A percentile compares a stretch with the other conserved stretches of the same genome.
phyloP scores from a whole-genome alignment of 345 rosid species.

The Melaleuca quinquenervia region DNA sequence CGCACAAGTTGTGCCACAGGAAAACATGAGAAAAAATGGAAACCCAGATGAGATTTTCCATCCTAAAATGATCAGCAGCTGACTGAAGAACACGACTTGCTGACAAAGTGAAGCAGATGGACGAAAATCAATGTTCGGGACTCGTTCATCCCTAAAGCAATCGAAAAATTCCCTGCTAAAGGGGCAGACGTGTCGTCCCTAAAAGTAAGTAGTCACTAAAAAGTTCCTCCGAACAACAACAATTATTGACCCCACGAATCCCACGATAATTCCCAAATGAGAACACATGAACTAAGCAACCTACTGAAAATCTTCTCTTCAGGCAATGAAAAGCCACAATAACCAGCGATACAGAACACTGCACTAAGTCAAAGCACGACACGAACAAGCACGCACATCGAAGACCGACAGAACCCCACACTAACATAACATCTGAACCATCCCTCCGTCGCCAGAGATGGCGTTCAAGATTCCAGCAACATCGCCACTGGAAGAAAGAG shows the following conservation, averaged over 20 bases:
- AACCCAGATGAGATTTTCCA: neutral
- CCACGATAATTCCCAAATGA: neutral
- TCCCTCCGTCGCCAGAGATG: neutral
- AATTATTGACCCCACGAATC: neutral
- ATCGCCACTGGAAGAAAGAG: neutral
- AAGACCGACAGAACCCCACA: neutral
- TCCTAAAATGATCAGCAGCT: neutral
- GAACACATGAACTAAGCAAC: neutral
- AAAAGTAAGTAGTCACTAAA: neutral
- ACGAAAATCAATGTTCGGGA: neutral
- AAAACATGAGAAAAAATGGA: neutral
- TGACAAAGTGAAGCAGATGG: neutral
- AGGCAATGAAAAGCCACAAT: neutral
- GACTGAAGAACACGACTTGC: neutral
- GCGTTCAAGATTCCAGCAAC: neutral
- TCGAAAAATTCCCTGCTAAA: neutral
- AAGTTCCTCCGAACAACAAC: neutral
- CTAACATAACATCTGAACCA: neutral
- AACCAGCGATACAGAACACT: neutral
- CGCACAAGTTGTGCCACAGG: neutral
- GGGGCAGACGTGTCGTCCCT: neutral
- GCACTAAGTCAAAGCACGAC: neutral
- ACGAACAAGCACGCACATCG: neutral
- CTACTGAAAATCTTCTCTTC: neutral
- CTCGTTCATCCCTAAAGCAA: constrained; percentile 6